Evolutionary conservation across 2,329 filamentous ascomycete genomes (phyloP), one percentile per base, ranked within the genome.

Genomic region (Botryotinia narcissicola): DNA sequence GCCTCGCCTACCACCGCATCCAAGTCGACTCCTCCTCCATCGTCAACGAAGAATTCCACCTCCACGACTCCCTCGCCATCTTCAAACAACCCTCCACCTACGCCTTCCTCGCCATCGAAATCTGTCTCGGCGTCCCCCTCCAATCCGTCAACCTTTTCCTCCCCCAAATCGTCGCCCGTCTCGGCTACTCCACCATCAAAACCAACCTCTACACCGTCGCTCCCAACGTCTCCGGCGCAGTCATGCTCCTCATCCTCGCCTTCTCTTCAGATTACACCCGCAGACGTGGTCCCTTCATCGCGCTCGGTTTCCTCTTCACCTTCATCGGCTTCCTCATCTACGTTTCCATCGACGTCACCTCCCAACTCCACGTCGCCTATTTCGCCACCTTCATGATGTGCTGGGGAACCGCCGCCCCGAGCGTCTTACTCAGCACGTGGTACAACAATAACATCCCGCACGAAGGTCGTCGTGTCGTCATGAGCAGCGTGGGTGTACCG

Each of bases 151-250:
- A 82, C 2, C 82, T 88, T 4, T 89, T 88, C 79, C 79, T 89
- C 73, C 87, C 87, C 0, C 86, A 88, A 77, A 89, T 89, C 76
- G 84, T 88, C 29, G 80, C 82, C 74, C 82, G 86, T 6, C 81
- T 89, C 1, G 83, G 84, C 5, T 86, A 84, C 75, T 82, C 82
- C 59, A 83, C 84, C 3, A 82, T 89, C 77, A 87, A 86, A 80
- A 94, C 92, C 0, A 95, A 96, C 78, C 85, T 95, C 0, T 94
- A 93, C 82, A 95, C 93, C 0, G 92, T 95, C 0, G 93, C 93
- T 0, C 93, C 93, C 1, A 95, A 95, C 78, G 86, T 93, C 63
- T 89, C 88, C 0, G 93, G 93, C 1, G 92, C 92, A 0, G 87
- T 88, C 1, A 90, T 94, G 86, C 84, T 95, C 4, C 84, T 95